Conservation (phyloP, 1,284 basidiomycete genomes). For the Pisolithus thermaeus region DNA sequence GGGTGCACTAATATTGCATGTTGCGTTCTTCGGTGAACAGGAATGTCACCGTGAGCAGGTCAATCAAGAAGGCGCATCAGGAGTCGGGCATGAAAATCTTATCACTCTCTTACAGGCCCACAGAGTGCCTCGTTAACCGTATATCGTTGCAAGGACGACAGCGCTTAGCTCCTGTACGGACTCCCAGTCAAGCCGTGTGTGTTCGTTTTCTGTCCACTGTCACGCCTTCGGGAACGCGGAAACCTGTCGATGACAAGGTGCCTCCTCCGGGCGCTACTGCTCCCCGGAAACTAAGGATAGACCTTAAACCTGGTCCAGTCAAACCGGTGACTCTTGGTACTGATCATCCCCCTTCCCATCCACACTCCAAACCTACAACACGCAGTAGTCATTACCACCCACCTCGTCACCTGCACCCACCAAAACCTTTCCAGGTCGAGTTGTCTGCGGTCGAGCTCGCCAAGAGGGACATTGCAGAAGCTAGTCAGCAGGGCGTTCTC, state of each 20-base stretch:
- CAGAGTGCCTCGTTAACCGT: background rate
- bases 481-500: slow-evolving; percentile 62
- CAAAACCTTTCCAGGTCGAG: slow-evolving; percentile 19
- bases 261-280: slow-evolving; percentile 15
- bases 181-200: slow-evolving; percentile 3
- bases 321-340: slow-evolving; percentile 35
- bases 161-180: slow-evolving; percentile 1
- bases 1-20: slow-evolving; percentile 23
- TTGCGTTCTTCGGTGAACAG: slow-evolving; percentile 20
- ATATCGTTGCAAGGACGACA: background rate
- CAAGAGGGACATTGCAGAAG: slow-evolving; percentile 58
- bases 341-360: slow-evolving; percentile 10
- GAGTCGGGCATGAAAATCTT: background rate
- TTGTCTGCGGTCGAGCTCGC: slow-evolving; percentile 40
- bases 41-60: slow-evolving; percentile 28
- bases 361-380: slow-evolving; percentile 5
- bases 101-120: background rate
- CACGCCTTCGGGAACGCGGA: slow-evolving; percentile 16
- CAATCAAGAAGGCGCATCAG: slow-evolving; percentile 1
- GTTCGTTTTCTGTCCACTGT: slow-evolving; percentile 23
- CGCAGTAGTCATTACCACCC: slow-evolving; percentile 16
- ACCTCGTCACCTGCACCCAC: slow-evolving; percentile 23
- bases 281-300: slow-evolving; percentile 49
- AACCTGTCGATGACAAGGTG: slow-evolving; percentile 11
- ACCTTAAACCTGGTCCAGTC: slow-evolving; percentile 59